Percentiles rank a stretch among this genome's conserved stretches.
phyloP scores from a whole-genome alignment of 345 rosid species.

The Syzygium oleosum region DNA sequence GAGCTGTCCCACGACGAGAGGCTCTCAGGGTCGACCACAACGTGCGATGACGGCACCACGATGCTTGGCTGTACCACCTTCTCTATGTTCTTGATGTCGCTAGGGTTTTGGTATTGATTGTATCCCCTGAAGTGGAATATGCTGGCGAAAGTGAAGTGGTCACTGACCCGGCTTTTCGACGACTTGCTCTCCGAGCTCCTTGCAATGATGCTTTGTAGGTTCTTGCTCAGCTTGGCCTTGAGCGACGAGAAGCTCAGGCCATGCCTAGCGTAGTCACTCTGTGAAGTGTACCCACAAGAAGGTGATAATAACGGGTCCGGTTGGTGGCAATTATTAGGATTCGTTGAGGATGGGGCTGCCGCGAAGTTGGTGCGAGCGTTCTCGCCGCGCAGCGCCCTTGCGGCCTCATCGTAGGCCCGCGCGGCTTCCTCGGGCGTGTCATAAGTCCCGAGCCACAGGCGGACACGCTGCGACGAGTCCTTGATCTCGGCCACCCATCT shows the following conservation, averaged over 20 bases:
- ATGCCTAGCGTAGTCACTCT: background rate
- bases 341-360: background rate
- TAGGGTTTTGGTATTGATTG: conserved; percentile 19
- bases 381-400: conserved; percentile 60
- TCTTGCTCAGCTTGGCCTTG: conserved; percentile 60
- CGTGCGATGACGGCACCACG: conserved; percentile 27
- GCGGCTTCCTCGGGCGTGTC: conserved; percentile 75
- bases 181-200: conserved; percentile 33
- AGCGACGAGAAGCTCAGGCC: conserved; percentile 48
- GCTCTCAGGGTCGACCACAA: background rate
- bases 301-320: background rate
- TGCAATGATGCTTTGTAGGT: conserved; percentile 49
- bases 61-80: conserved; percentile 62
- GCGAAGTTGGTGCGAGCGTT: conserved; percentile 62
- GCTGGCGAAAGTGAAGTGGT: conserved; percentile 57
- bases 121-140: conserved; percentile 41
- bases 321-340: background rate
- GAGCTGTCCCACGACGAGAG: conserved; percentile 43
- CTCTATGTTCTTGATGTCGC: conserved; percentile 36
- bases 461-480: conserved; percentile 58
- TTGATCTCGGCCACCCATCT: conserved; percentile 78
- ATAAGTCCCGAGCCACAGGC: conserved; percentile 67
- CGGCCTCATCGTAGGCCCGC: conserved; percentile 63
- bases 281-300: background rate
- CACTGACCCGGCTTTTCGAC: conserved; percentile 53